A percentile compares a stretch with the other conserved stretches of the same genome.
Conservation (phyloP, 2,329 filamentous ascomycete genomes). For the Emydomyces testavorans region DNA sequence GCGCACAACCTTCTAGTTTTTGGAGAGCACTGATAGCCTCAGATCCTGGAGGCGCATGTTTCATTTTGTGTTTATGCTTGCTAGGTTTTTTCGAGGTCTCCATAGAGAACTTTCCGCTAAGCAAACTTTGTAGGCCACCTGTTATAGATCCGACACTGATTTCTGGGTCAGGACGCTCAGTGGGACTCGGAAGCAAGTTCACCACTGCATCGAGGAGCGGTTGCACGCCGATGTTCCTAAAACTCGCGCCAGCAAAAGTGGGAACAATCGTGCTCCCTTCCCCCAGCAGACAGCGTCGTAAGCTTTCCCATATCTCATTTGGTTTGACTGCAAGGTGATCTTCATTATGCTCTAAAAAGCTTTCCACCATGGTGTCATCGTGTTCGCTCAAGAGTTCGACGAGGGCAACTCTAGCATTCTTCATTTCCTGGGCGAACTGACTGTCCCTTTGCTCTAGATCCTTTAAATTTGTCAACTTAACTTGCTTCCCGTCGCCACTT, state of each 20-base stretch:
- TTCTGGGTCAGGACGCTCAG: constrained; percentile 66
- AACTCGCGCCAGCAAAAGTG: constrained; percentile 82
- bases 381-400: constrained; percentile 78
- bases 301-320: constrained; percentile 56
- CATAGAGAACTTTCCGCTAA: constrained; percentile 37
- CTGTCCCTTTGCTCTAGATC: constrained; percentile 42
- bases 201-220: constrained; percentile 79
- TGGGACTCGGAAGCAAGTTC: constrained; percentile 73
- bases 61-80: constrained; percentile 35
- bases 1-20: constrained; percentile 57
- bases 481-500: constrained; percentile 52
- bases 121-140: constrained; percentile 43
- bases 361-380: constrained; percentile 75
- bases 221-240: constrained; percentile 88
- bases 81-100: constrained; percentile 25
- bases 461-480: constrained; percentile 46
- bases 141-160: constrained; percentile 53
- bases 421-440: constrained; percentile 53
- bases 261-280: constrained; percentile 62
- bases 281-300: constrained; percentile 59
- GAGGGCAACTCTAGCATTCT: constrained; percentile 61
- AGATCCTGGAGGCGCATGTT: constrained; percentile 31
- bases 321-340: constrained; percentile 57
- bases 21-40: constrained; percentile 37
- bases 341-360: constrained; percentile 66